Conservation (phyloP, 2,329 filamentous ascomycete species). For the Colletotrichum spinosum region DNA sequence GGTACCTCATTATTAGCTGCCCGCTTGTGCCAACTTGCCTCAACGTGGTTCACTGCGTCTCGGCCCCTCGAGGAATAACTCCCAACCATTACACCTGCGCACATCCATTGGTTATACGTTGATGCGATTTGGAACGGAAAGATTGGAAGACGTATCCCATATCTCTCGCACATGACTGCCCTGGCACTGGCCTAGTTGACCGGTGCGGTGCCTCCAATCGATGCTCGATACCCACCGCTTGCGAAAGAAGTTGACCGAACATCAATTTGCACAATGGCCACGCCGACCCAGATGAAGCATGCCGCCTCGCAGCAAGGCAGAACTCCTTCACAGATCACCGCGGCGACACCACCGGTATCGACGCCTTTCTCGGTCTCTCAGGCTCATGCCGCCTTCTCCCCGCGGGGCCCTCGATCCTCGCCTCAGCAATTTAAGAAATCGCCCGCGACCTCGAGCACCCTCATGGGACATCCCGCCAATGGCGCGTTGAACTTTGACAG, state of each 20-base stretch:
- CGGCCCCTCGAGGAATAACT: slow-evolving; percentile 1
- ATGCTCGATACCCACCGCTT: neutral
- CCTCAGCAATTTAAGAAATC: slow-evolving; percentile 75
- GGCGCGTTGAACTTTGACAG: slow-evolving; percentile 71
- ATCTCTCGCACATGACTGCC: slow-evolving; percentile 4
- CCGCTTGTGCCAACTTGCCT: no score
- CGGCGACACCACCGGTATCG: slow-evolving; percentile 73
- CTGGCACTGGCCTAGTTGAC: neutral
- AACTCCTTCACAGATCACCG: slow-evolving; percentile 63
- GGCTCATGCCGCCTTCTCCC: slow-evolving; percentile 69
- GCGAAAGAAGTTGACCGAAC: slow-evolving; percentile 1
- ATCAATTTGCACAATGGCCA: slow-evolving; percentile 53
- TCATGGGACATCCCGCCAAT: slow-evolving; percentile 59
- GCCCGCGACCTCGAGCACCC: slow-evolving; percentile 63
- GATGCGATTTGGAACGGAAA: no score
- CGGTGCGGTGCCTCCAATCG: slow-evolving; percentile 5
- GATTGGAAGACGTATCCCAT: no score
- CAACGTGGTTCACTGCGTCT: slow-evolving; percentile 13
- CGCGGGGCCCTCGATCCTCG: slow-evolving; percentile 67
- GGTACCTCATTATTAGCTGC: neutral
- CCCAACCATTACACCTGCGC: no score
- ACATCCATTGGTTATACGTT: no score
- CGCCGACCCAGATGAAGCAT: slow-evolving; percentile 63
- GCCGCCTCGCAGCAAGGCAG: slow-evolving; percentile 64
- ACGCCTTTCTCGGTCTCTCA: slow-evolving; percentile 71